Evolutionary conservation across 768 basidiomycete genomes (phyloP).

Genomic region (Kwoniella heveanensis): DNA sequence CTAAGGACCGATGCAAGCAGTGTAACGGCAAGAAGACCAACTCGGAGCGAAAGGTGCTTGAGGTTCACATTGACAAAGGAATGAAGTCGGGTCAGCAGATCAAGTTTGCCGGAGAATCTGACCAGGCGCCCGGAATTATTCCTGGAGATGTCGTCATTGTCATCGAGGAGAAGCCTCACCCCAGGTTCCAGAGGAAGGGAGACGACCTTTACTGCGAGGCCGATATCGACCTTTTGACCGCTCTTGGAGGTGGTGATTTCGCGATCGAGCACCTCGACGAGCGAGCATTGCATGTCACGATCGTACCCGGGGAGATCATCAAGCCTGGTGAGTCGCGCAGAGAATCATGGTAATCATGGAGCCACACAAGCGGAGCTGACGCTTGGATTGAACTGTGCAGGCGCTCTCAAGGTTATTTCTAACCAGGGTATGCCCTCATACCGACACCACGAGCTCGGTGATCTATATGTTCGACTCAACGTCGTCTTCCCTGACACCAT

Average conservation of each 20-base stretch:
- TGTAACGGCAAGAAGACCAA: conserved; percentile 93
- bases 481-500: conserved; percentile 88
- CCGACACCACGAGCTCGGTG: conserved; percentile 94
- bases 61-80: conserved; percentile 76
- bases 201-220: conserved; percentile 82
- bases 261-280: conserved; percentile 92
- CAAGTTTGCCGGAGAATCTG: conserved; percentile 81
- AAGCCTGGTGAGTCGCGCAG: conserved; percentile 73
- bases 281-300: conserved; percentile 76
- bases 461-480: conserved; percentile 81
- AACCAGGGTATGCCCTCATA: conserved; percentile 99
- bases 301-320: conserved; percentile 83
- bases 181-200: conserved; percentile 72
- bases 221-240: conserved; percentile 91
- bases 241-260: conserved; percentile 88
- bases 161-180: conserved; percentile 91
- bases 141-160: conserved; percentile 97
- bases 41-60: conserved; percentile 93
- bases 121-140: conserved; percentile 85
- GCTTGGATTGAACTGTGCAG: conserved; percentile 59
- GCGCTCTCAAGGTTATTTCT: conserved; percentile 82
- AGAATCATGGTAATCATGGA: too few species aligned
- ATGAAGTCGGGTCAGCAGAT: conserved; percentile 98
- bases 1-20: conserved; percentile 83
- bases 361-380: neutral